Evolutionary conservation across 371 early-diverging fungal genomes (phyloP).

Genomic region (Lichtheimia hyalospora): DNA sequence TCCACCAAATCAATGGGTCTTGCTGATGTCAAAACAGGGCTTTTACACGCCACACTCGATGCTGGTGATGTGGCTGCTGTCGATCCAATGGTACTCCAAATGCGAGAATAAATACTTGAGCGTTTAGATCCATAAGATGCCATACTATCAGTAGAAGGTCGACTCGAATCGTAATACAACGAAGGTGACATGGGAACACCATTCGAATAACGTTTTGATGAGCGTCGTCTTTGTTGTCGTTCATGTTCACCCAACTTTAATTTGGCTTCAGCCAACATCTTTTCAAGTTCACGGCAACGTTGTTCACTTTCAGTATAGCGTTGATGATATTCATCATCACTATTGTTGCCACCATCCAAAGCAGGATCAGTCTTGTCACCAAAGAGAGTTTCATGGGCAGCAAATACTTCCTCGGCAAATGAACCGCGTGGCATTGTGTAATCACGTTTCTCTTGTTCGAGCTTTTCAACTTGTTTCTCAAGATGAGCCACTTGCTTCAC

Average conservation of each 20-base stretch:
- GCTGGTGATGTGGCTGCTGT: constrained; percentile 15
- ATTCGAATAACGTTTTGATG: not conserved
- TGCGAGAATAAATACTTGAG: constrained; percentile 46
- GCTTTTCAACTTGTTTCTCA: constrained; percentile 16
- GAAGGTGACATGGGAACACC: constrained; percentile 6
- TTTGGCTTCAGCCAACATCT: constrained; percentile 45
- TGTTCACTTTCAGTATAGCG: constrained; percentile 40
- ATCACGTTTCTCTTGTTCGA: constrained; percentile 37
- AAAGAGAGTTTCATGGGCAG: constrained; percentile 34
- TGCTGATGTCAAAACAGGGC: constrained; percentile 4
- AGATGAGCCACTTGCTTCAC: constrained; percentile 29
- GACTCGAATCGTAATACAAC: constrained; percentile 18
- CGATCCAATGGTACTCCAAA: constrained; percentile 26
- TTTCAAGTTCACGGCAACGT: constrained; percentile 47
- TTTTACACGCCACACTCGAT: constrained; percentile 10
- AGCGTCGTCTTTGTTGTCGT: constrained; percentile 1
- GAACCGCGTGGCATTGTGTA: constrained; percentile 37
- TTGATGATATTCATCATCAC: constrained; percentile 22
- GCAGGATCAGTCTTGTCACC: constrained; percentile 4
- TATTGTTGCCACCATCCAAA: not conserved
- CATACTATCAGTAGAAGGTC: constrained; percentile 28
- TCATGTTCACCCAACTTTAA: constrained; percentile 41
- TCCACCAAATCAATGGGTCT: constrained; percentile 8
- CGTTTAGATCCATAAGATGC: constrained; percentile 36
- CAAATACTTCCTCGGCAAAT: constrained; percentile 47